Evolutionary conservation across 2,329 filamentous ascomycete species (phyloP).

Genomic region (Microascus cirrosus): DNA sequence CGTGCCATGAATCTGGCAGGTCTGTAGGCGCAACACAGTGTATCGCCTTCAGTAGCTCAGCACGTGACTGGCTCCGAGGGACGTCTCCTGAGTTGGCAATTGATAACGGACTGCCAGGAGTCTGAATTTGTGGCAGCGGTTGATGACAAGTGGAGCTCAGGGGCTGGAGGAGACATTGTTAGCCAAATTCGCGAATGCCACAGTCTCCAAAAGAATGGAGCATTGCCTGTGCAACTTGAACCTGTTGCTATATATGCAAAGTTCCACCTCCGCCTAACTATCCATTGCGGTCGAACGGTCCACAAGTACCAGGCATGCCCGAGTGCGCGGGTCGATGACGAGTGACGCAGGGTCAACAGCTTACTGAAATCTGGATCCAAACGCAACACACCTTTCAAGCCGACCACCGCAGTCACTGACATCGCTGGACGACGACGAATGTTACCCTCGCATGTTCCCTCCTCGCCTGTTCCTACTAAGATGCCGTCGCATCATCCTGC

Average conservation of each 20-base stretch:
- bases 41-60: too few species aligned
- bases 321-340: neutral
- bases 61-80: too few species aligned
- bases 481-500: conserved; percentile 72
- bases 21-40: too few species aligned
- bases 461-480: conserved; percentile 38
- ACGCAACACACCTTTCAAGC: neutral
- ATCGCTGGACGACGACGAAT: neutral
- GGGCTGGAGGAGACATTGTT: too few species aligned
- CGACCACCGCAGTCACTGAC: neutral
- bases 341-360: neutral
- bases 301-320: neutral
- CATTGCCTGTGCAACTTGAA: neutral
- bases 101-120: too few species aligned
- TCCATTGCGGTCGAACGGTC: neutral
- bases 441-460: neutral
- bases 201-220: neutral
- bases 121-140: too few species aligned
- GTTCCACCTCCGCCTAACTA: neutral
- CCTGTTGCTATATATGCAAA: neutral
- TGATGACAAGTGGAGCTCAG: neutral
- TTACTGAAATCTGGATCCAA: neutral
- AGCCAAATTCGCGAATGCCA: neutral
- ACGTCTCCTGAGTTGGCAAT: too few species aligned
- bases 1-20: too few species aligned